These are phyloP conservation scores for Apiospora saccharicola DNA, from an alignment of 2,329 filamentous ascomycete species.

Conservation along the genomic window DNA sequence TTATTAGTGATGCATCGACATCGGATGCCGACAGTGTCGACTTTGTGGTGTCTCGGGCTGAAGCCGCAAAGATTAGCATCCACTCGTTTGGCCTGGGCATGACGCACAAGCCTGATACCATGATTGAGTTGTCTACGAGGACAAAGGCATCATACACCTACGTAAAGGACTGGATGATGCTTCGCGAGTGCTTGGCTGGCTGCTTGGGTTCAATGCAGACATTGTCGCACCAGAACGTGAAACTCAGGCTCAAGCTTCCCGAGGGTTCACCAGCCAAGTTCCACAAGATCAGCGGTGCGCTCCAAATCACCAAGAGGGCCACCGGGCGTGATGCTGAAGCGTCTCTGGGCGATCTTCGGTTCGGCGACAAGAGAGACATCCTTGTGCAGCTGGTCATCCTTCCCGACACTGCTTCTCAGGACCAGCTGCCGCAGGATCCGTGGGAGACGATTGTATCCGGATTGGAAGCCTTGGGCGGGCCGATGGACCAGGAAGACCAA, in stretches of 20 bases:
- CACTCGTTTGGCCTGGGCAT: constrained; percentile 96
- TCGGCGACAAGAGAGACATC: constrained; percentile 93
- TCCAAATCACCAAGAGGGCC: constrained; percentile 95
- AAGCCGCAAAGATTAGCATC: constrained; percentile 96
- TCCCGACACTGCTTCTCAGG: constrained; percentile 82
- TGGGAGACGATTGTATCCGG: constrained; percentile 99
- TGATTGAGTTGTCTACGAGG: constrained; percentile 94
- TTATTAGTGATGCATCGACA: constrained; percentile 97
- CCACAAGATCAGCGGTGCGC: constrained; percentile 95
- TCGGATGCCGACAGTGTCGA: constrained; percentile 95
- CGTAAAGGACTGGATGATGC: constrained; percentile 99
- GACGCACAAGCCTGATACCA: constrained; percentile 97
- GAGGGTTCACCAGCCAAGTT: constrained; percentile 98
- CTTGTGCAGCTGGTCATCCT: constrained; percentile 93
- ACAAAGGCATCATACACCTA: constrained; percentile 98
- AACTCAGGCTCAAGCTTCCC: constrained; percentile 89
- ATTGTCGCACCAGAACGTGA: constrained; percentile 97
- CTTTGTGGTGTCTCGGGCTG: constrained; percentile 94
- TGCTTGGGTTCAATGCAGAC: constrained; percentile 92
- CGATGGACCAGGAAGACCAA: constrained; percentile 85
- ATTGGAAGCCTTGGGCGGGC: constrained; percentile 88
- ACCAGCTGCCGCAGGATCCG: constrained; percentile 88
- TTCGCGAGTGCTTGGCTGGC: constrained; percentile 92
- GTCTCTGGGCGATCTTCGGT: constrained; percentile 87
- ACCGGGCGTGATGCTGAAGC: constrained; percentile 95